Base-by-base conservation (phyloP, 1,284 basidiomycete species). In the Hypsizygus ulmarius region DNA sequence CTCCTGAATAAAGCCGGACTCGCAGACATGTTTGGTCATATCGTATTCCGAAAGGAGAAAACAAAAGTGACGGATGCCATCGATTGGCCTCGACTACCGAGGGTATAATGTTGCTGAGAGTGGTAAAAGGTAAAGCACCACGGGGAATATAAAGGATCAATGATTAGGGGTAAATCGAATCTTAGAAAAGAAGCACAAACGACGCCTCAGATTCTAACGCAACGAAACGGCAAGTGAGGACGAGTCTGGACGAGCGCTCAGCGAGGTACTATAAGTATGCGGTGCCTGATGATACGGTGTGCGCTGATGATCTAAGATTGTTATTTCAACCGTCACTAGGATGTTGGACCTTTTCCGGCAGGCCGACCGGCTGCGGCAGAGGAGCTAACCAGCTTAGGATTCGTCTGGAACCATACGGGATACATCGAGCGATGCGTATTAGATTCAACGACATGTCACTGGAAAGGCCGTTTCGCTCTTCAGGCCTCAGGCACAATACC, bases 371-470 rank as follows among this genome's bases (percentile, higher is more conserved):
- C 39, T 34, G 6, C 40, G 43, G 32, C 46, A 43, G 40, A 34
- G 27, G 45, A 40, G 39, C 52, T 56, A 58, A 56, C 54, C 54
- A 46, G 49, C 55, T 52, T 56, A 32, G 54, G 56, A 56, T 46
- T 29, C 39, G 28, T 40, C 15, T 25, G 29, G 21, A 29, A n/a
- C 28, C 34, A 34, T 34, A n/a, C n/a, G n/a, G 33, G 28, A 15
- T 43, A 37, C n/a, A 48, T 28, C 40, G 29, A 35, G 33, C 39
- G 12, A 32, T 3, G 39, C 32, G 40, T 29, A 14, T 27, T 33
- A 34, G 34, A 43, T 35, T 43, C 25, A 38, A 39, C 5, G 30
- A 48, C 12, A 51, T 55, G 51, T 49, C 51, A 53, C 28, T 33
- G 39, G 39, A 30, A 18, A 35, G n/a, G 21, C 37, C 16, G 36